These are phyloP conservation scores for Aschersonia sp. DNA, from an alignment of 2,329 filamentous ascomycete genomes.

Conservation along the genomic window DNA sequence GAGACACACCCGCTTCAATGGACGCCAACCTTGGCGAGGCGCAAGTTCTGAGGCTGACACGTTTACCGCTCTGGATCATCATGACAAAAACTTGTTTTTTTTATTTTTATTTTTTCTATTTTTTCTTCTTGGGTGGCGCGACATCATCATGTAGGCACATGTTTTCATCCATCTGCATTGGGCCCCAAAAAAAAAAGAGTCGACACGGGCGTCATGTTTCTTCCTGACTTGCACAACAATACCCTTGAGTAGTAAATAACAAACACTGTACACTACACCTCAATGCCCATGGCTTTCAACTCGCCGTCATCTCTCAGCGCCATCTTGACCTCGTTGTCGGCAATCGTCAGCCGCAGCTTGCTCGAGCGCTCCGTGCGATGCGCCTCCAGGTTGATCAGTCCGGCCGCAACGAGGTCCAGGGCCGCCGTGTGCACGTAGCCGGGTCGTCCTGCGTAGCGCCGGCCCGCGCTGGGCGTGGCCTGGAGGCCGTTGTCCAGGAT, in stretches of 20 bases:
- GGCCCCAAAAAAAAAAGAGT: background rate
- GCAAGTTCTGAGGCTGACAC: conserved; percentile 46
- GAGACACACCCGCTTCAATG: conserved; percentile 87
- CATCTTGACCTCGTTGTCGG: conserved; percentile 79
- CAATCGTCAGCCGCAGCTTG: conserved; percentile 72
- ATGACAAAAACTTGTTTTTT: background rate
- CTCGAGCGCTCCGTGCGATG: conserved; percentile 72
- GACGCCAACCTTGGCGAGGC: conserved; percentile 66
- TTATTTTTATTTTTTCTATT: no score
- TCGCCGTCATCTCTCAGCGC: conserved; percentile 82
- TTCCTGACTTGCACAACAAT: no score
- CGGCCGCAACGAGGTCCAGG: conserved; percentile 72
- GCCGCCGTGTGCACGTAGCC: conserved; percentile 52
- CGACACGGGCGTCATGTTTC: background rate
- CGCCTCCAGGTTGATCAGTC: conserved; percentile 72
- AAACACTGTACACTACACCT: conserved; percentile 13
- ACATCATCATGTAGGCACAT: no score
- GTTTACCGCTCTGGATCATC: background rate
- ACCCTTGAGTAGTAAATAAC: no score
- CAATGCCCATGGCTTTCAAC: conserved; percentile 63
- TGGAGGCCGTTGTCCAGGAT: conserved; percentile 17
- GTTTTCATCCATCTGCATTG: no score
- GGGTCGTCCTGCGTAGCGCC: conserved; percentile 17
- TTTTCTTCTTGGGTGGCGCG: no score
- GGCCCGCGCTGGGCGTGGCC: conserved; percentile 9